Percentiles rank a stretch among this genome's conserved stretches.
These are phyloP conservation scores for Phytophthora crassamura DNA, from an alignment of 352 stramenopile genomes.

Conservation along the genomic window DNA sequence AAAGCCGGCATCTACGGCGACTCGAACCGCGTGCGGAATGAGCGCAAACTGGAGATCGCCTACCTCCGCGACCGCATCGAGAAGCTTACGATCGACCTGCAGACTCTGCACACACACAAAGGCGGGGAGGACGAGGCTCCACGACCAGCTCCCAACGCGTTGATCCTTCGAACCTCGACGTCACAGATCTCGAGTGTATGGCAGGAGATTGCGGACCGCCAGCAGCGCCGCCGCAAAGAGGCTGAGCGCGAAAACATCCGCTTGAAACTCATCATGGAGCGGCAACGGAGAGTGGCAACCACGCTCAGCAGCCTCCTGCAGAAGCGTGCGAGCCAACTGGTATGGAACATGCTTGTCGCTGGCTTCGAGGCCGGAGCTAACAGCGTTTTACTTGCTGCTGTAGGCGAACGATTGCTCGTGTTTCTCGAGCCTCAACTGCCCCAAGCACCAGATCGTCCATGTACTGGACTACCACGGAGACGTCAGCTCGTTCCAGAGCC, in stretches of 20 bases:
- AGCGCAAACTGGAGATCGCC: slow-evolving; percentile 49
- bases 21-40: slow-evolving; percentile 36
- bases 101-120: slow-evolving; percentile 23
- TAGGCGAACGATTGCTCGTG: slow-evolving; percentile 24
- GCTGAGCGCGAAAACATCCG: slow-evolving; percentile 43
- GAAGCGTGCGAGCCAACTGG: slow-evolving; percentile 30
- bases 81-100: slow-evolving; percentile 41
- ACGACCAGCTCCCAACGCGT: neutral
- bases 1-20: slow-evolving; percentile 25
- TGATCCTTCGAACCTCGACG: neutral
- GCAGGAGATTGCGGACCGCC: slow-evolving; percentile 26
- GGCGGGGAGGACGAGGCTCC: neutral
- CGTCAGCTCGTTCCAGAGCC: slow-evolving; percentile 12
- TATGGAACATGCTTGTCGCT: slow-evolving; percentile 8
- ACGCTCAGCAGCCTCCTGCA: slow-evolving; percentile 44
- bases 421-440: slow-evolving; percentile 17
- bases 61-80: slow-evolving; percentile 44
- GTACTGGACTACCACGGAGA: slow-evolving; percentile 26
- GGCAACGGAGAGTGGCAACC: slow-evolving; percentile 47
- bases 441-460: slow-evolving; percentile 17
- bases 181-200: slow-evolving; percentile 28
- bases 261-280: slow-evolving; percentile 45
- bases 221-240: slow-evolving; percentile 27
- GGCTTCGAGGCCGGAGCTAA: too few relatives aligned
- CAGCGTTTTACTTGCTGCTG: neutral